These are phyloP conservation scores for Starmerella apis DNA, from an alignment of 805 yeast species.

Conservation along the genomic window DNA sequence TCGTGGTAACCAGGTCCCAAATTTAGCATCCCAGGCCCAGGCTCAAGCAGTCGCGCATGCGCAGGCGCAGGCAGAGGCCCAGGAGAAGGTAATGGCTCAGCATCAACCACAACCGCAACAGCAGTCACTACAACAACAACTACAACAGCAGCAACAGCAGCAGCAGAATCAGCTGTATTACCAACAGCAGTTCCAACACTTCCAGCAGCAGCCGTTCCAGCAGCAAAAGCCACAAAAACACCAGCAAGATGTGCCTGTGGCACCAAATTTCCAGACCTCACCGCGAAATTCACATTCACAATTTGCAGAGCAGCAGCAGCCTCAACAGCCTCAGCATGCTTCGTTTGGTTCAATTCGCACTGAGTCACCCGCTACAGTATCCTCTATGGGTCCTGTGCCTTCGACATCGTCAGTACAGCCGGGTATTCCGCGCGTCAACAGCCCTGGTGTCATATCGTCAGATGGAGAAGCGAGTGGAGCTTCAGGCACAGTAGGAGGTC, in stretches of 20 bases:
- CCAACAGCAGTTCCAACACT: not conserved
- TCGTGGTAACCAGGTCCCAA: not conserved
- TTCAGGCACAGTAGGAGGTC: constrained; percentile 8
- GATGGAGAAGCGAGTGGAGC: constrained; percentile 1
- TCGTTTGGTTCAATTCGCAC: not conserved
- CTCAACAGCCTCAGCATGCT: too few relatives aligned
- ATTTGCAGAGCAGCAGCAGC: not conserved
- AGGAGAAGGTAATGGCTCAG: constrained; percentile 4
- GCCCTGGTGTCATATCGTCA: constrained; percentile 6
- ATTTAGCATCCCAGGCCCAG: constrained; percentile 8
- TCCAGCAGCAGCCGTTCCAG: constrained; percentile 1
- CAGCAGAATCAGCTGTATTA: not conserved
- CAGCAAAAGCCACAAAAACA: not conserved
- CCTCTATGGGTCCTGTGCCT: not conserved
- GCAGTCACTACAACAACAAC: not conserved
- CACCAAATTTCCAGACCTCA: not conserved
- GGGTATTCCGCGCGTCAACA: not conserved
- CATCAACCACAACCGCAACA: not conserved
- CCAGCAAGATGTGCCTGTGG: not conserved
- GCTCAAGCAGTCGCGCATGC: constrained; percentile 9
- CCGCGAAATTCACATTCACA: not conserved
- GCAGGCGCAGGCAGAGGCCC: constrained; percentile 9
- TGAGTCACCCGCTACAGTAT: not conserved
- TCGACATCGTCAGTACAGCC: not conserved
- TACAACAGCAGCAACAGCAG: not conserved